Evolutionary conservation across 805 yeast species (phyloP).

Genomic region (Starmera quercuum): DNA sequence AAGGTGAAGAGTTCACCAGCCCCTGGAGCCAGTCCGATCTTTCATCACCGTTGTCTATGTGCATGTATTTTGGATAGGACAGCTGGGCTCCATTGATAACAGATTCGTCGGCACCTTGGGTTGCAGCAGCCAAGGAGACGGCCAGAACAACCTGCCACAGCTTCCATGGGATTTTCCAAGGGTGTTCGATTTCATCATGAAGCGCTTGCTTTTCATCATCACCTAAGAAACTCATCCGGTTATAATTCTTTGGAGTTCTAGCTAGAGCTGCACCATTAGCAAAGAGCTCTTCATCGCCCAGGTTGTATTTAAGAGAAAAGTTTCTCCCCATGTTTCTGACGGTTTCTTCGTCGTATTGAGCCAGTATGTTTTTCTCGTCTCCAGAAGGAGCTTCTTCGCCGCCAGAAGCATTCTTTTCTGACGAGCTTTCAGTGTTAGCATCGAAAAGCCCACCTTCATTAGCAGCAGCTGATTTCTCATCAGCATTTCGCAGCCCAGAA

Average conservation of each 20-base stretch:
- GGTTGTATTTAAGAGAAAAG: conserved; percentile 47
- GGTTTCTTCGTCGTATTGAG: conserved; percentile 53
- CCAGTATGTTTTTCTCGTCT: conserved; percentile 36
- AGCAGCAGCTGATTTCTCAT: no score
- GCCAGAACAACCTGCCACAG: conserved; percentile 50
- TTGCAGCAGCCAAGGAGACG: conserved; percentile 73
- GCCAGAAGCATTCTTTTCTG: neutral
- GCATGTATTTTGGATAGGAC: conserved; percentile 50
- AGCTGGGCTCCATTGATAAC: conserved; percentile 68
- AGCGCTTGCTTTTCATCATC: conserved; percentile 50
- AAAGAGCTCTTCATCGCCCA: conserved; percentile 43
- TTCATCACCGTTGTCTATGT: conserved; percentile 37
- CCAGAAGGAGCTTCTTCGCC: conserved; percentile 3
- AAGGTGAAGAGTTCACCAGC: conserved; percentile 63
- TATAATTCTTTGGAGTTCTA: conserved; percentile 48
- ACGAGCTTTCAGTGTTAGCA: neutral
- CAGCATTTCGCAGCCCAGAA: no score
- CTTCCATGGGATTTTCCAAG: conserved; percentile 35
- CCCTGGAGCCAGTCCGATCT: conserved; percentile 54
- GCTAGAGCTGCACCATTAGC: conserved; percentile 64
- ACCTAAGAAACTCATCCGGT: conserved; percentile 45
- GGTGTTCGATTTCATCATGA: conserved; percentile 36
- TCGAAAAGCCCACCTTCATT: conserved; percentile 1
- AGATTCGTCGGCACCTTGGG: conserved; percentile 76
- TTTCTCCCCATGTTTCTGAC: conserved; percentile 64